Evolutionary conservation across 164 flowering plant species (phyloP).

Genomic region (Cinnamomum micranthum): DNA sequence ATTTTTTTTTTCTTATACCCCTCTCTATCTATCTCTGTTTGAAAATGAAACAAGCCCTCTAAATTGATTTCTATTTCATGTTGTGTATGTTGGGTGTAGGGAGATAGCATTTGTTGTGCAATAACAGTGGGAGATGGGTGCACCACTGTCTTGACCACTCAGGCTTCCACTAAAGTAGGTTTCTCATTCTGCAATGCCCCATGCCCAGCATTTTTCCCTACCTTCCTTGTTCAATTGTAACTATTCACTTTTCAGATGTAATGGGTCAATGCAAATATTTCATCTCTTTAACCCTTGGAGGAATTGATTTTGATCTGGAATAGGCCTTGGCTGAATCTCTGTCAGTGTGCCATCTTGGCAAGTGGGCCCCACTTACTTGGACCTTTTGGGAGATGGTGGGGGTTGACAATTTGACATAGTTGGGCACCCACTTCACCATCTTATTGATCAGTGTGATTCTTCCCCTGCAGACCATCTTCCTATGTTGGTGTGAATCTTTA

Average conservation of each 20-base stretch:
- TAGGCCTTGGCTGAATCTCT: too few species aligned
- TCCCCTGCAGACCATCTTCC: background rate
- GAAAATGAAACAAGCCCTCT: background rate
- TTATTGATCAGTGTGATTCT: background rate
- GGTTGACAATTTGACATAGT: background rate
- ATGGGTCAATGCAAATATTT: too few species aligned
- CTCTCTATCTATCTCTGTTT: constrained; percentile 3
- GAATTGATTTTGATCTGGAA: too few species aligned
- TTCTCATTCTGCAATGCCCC: background rate
- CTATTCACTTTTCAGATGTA: too few species aligned
- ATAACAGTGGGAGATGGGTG: constrained; percentile 64
- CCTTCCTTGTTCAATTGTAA: background rate
- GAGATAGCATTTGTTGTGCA: constrained; percentile 62
- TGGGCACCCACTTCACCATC: background rate
- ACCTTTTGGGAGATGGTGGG: background rate
- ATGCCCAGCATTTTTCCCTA: too few species aligned
- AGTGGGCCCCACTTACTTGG: background rate
- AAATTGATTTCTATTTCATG: background rate
- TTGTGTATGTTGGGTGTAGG: constrained; percentile 34
- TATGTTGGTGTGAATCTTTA: background rate
- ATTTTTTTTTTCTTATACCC: background rate
- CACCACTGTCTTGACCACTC: constrained; percentile 78
- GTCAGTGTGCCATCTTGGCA: background rate
- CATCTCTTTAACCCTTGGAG: too few species aligned
- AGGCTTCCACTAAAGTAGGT: constrained; percentile 87